A percentile compares a stretch with the other conserved stretches of the same genome.
Conservation (phyloP, 139 green algal genomes). For the Marvania coccoides region DNA sequence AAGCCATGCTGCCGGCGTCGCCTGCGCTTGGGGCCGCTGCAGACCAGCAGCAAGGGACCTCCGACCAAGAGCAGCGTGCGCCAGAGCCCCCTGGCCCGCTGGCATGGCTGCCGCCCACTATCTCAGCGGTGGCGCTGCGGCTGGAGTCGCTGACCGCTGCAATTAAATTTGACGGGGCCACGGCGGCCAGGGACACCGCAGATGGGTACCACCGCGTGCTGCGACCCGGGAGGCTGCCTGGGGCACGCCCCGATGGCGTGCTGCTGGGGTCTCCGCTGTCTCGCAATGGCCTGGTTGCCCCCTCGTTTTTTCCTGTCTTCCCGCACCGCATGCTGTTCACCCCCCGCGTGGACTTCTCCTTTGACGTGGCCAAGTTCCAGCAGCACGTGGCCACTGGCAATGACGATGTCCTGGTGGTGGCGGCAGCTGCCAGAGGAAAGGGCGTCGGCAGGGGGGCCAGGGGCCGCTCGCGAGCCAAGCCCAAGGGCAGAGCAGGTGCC, state of each 20-base stretch:
- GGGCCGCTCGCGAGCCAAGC: neutral
- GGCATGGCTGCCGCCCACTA: conserved; percentile 69
- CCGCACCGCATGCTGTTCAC: conserved; percentile 18
- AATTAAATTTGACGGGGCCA: conserved; percentile 35
- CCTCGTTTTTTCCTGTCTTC: conserved; percentile 29
- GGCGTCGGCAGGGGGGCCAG: neutral
- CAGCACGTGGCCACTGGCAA: conserved; percentile 9
- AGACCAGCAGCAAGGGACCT: neutral
- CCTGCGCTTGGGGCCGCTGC: neutral
- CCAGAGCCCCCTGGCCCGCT: no score
- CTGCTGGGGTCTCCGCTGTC: neutral
- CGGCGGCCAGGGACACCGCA: neutral
- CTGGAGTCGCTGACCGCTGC: conserved; percentile 57
- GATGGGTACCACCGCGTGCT: neutral
- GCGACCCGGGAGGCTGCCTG: neutral
- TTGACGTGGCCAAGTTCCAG: conserved; percentile 15
- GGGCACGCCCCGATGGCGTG: neutral
- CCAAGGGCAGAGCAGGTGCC: neutral
- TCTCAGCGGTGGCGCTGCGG: conserved; percentile 52
- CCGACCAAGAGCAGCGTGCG: conserved; percentile 11
- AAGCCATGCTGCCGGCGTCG: neutral
- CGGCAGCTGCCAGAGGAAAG: neutral
- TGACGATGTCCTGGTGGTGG: neutral
- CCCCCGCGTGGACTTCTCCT: conserved; percentile 19
- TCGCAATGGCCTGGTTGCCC: conserved; percentile 8